Evolutionary conservation across 1,284 basidiomycete genomes (phyloP), one percentile per base, ranked within the genome.

Genomic region (Sphagnurus paluster): DNA sequence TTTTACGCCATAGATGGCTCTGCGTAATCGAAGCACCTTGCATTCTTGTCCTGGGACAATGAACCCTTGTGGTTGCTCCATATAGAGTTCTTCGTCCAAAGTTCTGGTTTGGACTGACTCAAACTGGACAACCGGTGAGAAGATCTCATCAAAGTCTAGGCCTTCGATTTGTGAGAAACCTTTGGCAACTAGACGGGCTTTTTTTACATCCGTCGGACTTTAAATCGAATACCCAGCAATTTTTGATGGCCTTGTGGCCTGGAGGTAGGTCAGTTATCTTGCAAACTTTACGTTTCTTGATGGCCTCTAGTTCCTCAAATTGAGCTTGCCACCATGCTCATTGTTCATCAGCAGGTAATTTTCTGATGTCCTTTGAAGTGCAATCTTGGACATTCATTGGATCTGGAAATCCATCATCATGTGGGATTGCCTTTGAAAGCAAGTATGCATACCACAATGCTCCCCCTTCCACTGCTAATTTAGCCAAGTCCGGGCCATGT

Each of bases 61-160:
- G 30, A 67, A 70, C 1, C 62, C 61, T 39, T 63, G 48, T 1
- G 66, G 66, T 52, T 63, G 63, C 30, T 59, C 44, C 63, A 68
- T 68, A 44, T 68, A 70, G 8, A 70, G n/a, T n/a, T n/a, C n/a
- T n/a, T n/a, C n/a, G n/a, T 57, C 37, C 69, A 64, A 34, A 68
- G 61, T 5, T 67, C 56, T 2, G 71, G 54, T 14, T 58, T 42
- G 2, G 0, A 74, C 49, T 0, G 69, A 64, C 13, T 69, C 56
- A 32, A 63, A 59, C 0, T 62, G 50, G 2, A 65, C 62, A 0
- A 74, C 69, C 0, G 71, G 71, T 1, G 69, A 65, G 50, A 67
- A 76, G 0, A 70, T 71, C n/a, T 77, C 61, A 44, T 67, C 42
- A 40, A 55, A 69, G 49, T 71, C 61, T 14, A 71, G 23, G 8